Base-by-base conservation (phyloP, 768 basidiomycete genomes). In the Lactarius psammicola region DNA sequence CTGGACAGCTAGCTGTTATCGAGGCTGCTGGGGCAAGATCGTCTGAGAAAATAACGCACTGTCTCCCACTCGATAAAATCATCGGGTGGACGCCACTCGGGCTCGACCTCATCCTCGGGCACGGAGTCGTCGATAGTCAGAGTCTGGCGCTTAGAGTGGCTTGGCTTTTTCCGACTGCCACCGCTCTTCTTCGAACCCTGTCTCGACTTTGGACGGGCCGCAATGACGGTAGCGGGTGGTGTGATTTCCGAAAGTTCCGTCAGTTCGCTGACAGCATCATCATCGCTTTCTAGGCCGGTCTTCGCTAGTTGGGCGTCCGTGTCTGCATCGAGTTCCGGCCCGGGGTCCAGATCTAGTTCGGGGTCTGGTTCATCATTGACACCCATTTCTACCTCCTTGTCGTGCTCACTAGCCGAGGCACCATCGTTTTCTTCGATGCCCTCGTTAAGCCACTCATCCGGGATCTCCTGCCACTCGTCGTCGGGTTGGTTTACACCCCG, bases 31-130 rank as follows among this genome's bases (percentile, higher is more conserved):
- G 54, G n/a, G 17, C 6, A 58, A 3, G 51, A 62, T 28, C 0
- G 59, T 51, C 20, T 36, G 60, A 42, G 15, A 30, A 30, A 51
- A 44, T 15, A 51, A 59, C 59, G 46, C 59, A 94, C 95, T 71
- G 90, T 90, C 79, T 96, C 92, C 95, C 95, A 98, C 75, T 96
- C 94, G 46, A 92, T 75, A 71, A 91, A 91, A 56, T 82, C 82
- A 1, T 79, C 78, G 5, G 81, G 82, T 10, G 68, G 71, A n/a
- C 71, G 72, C 40, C 60, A 65, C 49, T 72, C 75, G 18, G 66
- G 70, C 55, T 70, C 68, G 3, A 65, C 36, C 26, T 72, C 72
- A 40, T 72, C 71, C 49, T 76, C 66, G n/a, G 54, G 36, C 31
- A n/a, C 56, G 2, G 63, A 28, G 44, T 73, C 68, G 3, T 71